Conservation (phyloP, 2,329 filamentous ascomycete species). For the Zasmidium angulare region DNA sequence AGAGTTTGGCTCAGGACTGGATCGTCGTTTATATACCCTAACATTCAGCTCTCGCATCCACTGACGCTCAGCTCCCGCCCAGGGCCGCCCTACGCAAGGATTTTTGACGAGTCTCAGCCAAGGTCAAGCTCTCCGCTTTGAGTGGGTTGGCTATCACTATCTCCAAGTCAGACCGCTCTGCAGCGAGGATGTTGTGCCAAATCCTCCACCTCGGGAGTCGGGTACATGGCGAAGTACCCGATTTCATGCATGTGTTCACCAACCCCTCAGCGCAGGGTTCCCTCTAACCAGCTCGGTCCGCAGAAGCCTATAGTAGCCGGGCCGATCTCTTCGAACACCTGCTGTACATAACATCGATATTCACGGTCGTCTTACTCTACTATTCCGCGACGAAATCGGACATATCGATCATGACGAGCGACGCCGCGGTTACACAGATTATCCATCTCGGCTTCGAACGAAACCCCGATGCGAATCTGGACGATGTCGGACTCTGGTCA, state of each 20-base stretch:
- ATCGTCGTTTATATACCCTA: not conserved
- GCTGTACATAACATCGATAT: not conserved
- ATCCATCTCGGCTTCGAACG: conserved; percentile 9
- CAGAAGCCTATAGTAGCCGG: not conserved
- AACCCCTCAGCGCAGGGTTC: not conserved
- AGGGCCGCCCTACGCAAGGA: not conserved
- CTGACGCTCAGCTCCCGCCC: not conserved
- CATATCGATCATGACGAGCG: not conserved
- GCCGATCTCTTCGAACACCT: not conserved
- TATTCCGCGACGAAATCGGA: not conserved
- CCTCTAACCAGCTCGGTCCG: not conserved
- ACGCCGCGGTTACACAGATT: conserved; percentile 11
- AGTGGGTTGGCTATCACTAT: not conserved
- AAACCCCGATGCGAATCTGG: conserved; percentile 4
- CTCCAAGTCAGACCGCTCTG: no score
- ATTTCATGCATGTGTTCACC: not conserved
- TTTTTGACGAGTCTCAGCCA: not conserved
- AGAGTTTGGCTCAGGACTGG: not conserved
- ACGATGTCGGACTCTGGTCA: conserved; percentile 8
- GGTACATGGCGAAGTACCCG: not conserved
- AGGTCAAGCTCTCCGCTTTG: not conserved
- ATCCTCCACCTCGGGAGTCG: no score
- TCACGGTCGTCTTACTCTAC: not conserved
- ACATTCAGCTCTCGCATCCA: not conserved
- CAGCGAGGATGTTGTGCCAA: no score